Base-by-base conservation (phyloP, 2,329 filamentous ascomycete species). In the Hysterium pulicare region DNA sequence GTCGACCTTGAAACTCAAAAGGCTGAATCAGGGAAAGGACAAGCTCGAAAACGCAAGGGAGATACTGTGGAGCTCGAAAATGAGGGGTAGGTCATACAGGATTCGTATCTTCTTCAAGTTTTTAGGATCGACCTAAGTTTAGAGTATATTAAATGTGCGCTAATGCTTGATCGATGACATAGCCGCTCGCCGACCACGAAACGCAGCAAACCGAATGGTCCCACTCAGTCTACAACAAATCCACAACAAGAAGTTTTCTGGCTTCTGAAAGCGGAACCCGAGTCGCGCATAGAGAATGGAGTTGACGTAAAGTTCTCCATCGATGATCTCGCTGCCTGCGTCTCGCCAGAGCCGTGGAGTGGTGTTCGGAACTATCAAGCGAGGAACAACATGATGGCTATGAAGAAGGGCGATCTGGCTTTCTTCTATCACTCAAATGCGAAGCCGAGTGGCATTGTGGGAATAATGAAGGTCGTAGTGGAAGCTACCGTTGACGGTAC, bases 361-460 rank as follows among this genome's bases (percentile, higher is more conserved):
- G 93, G 70, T 61, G 79, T 74, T 30, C 59, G 71, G 35, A 76
- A 74, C 39, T 58, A 59, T 15, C 62, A 64, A 68, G 91, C 91
- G 5, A 82, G 88, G 20, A 97, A 96, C 59, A 89, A 96, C 62
- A 83, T 98, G 70, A 81, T 87, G 22, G 80, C 82, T 7, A 98
- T 98, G 93, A 90, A 87, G 56, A 82, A 83, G 42, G 90, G 90
- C 38, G 93, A 98, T 61, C 75, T 90, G 23, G 90, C 90, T 20
- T 97, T 98, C 71, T 97, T 98, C 71, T 97, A 97, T 63, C 91
- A 96, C 68, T 95, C 87, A 35, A 95, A 93, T 58, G 93, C 87
- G 69, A 95, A 94, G 63, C 79, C 84, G 19, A 90, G 90, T 0
- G 91, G 87, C 2, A 89, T 97, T 36, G 89, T 84, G 1, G 90